phyloP scores from a whole-genome alignment of 2,329 filamentous ascomycete species.

The Ascocoryne sarcoides region DNA sequence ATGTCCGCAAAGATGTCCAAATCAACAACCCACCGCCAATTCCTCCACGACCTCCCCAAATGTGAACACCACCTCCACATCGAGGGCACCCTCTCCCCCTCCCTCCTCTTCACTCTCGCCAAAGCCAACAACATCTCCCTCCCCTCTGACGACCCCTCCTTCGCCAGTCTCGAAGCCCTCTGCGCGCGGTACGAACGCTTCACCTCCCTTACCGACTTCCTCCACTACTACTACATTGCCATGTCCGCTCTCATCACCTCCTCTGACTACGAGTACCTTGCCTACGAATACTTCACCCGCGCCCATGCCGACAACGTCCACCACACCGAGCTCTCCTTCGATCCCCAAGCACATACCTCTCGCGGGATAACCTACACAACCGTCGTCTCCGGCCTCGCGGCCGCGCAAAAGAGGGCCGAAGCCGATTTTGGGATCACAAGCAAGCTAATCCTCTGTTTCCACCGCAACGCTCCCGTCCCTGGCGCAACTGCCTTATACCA shows the following conservation, averaged over 20 bases:
- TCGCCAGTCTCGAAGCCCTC: constrained; percentile 50
- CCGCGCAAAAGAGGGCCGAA: constrained; percentile 51
- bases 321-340: constrained; percentile 74
- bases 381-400: constrained; percentile 53
- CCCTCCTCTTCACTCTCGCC: constrained; percentile 62
- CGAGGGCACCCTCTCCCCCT: constrained; percentile 64
- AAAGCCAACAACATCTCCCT: constrained; percentile 56
- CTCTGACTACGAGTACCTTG: constrained; percentile 64
- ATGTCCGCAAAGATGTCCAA: no score
- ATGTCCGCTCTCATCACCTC: constrained; percentile 58
- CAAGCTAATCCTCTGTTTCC: constrained; percentile 62
- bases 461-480: constrained; percentile 57
- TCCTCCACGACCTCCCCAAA: constrained; percentile 62
- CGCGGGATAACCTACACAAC: constrained; percentile 55
- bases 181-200: constrained; percentile 57
- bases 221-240: constrained; percentile 70
- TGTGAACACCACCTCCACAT: constrained; percentile 78
- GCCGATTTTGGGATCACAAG: constrained; percentile 55
- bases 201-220: constrained; percentile 65
- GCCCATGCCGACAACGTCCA: constrained; percentile 56
- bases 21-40: constrained; percentile 23
- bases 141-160: constrained; percentile 51
- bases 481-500: constrained; percentile 43
- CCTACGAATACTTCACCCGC: constrained; percentile 60
- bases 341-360: constrained; percentile 64